Conservation (phyloP, 148 eudicot genomes). For the Fagopyrum esculentum region DNA sequence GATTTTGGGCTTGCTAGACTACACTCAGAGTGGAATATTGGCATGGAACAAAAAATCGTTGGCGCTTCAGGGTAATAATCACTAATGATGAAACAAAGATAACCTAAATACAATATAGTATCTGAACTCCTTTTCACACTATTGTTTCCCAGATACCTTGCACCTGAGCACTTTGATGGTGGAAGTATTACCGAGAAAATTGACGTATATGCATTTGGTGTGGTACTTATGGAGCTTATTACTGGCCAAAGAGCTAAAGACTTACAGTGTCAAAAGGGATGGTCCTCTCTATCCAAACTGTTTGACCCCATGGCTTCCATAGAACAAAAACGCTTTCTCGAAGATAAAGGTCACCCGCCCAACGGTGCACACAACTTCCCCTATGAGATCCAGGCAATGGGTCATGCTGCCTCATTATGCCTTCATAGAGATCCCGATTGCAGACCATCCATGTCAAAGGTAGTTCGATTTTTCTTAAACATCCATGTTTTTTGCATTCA, state of each 20-base stretch:
- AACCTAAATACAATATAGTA: not conserved
- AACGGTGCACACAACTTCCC: conserved; percentile 43
- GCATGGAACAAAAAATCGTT: conserved; percentile 45
- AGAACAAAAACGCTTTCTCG: conserved; percentile 26
- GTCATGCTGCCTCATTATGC: conserved; percentile 73
- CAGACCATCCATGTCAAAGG: conserved; percentile 94
- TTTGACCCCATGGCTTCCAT: conserved; percentile 33
- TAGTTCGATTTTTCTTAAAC: conserved; percentile 13
- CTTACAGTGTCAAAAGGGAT: conserved; percentile 34
- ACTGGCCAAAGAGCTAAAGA: conserved; percentile 54
- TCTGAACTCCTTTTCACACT: not conserved
- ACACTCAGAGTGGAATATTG: conserved; percentile 56
- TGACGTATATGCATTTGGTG: conserved; percentile 81
- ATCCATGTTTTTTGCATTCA: not conserved
- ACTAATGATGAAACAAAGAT: not conserved
- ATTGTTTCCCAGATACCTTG: conserved; percentile 50
- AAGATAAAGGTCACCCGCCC: conserved; percentile 27
- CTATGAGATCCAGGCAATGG: conserved; percentile 55
- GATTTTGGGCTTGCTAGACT: conserved; percentile 84
- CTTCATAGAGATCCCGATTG: conserved; percentile 75
- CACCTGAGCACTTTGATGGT: conserved; percentile 71
- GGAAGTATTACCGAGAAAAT: conserved; percentile 67
- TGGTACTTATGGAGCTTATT: conserved; percentile 68
- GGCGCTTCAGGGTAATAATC: conserved; percentile 74
- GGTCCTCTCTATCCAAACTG: conserved; percentile 31